These are phyloP conservation scores for Entonaema liquescens DNA, from an alignment of 495 filamentous ascomycete species.

Conservation along the genomic window DNA sequence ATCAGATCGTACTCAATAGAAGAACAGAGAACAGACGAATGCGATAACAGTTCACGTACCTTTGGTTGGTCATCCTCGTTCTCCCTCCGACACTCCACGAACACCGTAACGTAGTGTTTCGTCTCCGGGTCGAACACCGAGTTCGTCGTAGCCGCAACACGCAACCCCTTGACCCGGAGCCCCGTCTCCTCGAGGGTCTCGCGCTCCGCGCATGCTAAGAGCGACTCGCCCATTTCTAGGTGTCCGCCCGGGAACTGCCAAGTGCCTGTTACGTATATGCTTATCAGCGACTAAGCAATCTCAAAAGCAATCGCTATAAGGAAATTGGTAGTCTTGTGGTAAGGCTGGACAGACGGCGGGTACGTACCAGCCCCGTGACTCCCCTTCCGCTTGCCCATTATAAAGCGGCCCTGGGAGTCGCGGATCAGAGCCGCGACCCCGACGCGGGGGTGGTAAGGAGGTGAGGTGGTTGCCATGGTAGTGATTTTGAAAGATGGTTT, in stretches of 20 bases:
- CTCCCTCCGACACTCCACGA: conserved; percentile 57
- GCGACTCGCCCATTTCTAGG: conserved; percentile 69
- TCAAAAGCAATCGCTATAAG: too few relatives aligned
- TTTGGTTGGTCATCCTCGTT: conserved; percentile 56
- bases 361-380: conserved; percentile 52
- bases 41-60: conserved; percentile 50
- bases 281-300: too few relatives aligned
- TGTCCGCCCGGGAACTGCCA: conserved; percentile 75
- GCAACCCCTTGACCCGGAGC: conserved; percentile 57
- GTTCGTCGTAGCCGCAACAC: conserved; percentile 66
- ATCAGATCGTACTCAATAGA: conserved; percentile 5
- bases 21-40: not conserved
- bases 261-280: conserved; percentile 63
- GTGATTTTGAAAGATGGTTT: not conserved
- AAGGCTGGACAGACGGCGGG: not conserved
- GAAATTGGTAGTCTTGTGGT: too few relatives aligned
- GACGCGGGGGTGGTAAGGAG: conserved; percentile 42
- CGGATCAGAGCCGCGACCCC: conserved; percentile 54
- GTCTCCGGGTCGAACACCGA: conserved; percentile 60
- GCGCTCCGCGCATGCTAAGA: conserved; percentile 66
- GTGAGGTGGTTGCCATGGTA: conserved; percentile 13
- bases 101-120: conserved; percentile 75
- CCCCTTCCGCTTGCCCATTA: conserved; percentile 54
- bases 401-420: conserved; percentile 46
- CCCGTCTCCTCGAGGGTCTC: conserved; percentile 75